Evolutionary conservation across 192 early-diverging fungal genomes (phyloP).

Genomic region (Bifiguratus adelaidae): DNA sequence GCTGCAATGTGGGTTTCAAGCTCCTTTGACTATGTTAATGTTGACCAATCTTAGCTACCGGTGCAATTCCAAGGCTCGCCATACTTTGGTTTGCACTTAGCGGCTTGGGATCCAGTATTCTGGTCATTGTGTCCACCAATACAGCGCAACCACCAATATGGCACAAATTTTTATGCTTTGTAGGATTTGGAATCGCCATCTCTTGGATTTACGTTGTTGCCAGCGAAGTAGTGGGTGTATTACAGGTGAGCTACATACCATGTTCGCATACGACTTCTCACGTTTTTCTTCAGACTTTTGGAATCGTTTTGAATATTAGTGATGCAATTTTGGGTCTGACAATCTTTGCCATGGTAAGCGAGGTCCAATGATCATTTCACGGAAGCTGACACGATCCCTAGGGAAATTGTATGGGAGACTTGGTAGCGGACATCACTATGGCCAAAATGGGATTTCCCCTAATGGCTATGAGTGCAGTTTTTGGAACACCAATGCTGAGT

Average conservation of each 20-base stretch:
- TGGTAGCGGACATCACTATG: conserved; percentile 88
- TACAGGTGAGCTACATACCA: conserved; percentile 27
- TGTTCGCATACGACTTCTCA: background rate
- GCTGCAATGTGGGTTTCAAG: background rate
- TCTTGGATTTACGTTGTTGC: conserved; percentile 84
- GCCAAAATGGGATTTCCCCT: conserved; percentile 84
- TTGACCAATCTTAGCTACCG: conserved; percentile 8
- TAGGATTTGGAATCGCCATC: conserved; percentile 71
- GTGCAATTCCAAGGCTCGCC: conserved; percentile 7
- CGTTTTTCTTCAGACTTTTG: conserved; percentile 45
- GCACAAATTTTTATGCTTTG: conserved; percentile 38
- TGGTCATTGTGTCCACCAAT: conserved; percentile 20
- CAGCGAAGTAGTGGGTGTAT: conserved; percentile 79
- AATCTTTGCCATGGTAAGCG: conserved; percentile 72
- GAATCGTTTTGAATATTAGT: conserved; percentile 62
- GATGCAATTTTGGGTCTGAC: conserved; percentile 77
- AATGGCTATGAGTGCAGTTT: conserved; percentile 94
- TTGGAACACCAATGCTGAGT: conserved; percentile 88
- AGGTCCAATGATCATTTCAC: background rate
- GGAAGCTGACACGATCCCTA: conserved; percentile 1
- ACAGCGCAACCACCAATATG: conserved; percentile 24
- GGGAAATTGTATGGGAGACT: conserved; percentile 78
- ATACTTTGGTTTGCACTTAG: conserved; percentile 15
- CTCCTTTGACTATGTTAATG: background rate
- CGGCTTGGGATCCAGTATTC: conserved; percentile 11